Percentiles rank a stretch among this genome's conserved stretches.
phyloP scores from a whole-genome alignment of 2,329 filamentous ascomycete species.

The Alternaria sp. region DNA sequence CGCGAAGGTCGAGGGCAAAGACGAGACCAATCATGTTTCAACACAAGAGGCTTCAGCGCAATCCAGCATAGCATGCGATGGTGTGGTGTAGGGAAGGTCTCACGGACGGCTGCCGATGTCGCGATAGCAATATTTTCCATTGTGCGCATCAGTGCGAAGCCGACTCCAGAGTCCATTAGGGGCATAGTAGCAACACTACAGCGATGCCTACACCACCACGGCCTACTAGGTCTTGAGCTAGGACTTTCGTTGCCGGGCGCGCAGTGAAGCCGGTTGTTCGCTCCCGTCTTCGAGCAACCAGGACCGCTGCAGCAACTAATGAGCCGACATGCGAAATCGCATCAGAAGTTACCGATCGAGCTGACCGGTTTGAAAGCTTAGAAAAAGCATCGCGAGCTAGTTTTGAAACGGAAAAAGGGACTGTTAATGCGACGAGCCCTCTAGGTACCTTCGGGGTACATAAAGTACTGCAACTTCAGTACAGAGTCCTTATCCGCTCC shows the following conservation, averaged over 20 bases:
- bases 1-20: not conserved
- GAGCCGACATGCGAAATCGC: not conserved
- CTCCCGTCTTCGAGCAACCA: not conserved
- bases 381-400: not conserved
- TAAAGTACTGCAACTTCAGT: not conserved
- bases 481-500: not conserved
- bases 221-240: not conserved
- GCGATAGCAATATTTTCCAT: not conserved
- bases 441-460: not conserved
- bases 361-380: not conserved
- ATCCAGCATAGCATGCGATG: not conserved
- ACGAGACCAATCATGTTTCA: not conserved
- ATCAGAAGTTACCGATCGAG: not conserved
- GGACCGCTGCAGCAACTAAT: not conserved
- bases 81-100: not conserved
- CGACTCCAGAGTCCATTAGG: not conserved
- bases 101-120: not conserved
- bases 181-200: not conserved
- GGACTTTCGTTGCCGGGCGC: not conserved
- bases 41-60: not conserved
- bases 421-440: not conserved
- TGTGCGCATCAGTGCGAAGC: not conserved
- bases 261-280: not conserved
- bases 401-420: not conserved
- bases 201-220: not conserved